phyloP scores from a whole-genome alignment of 768 basidiomycete species.

The Pholiota microspora region DNA sequence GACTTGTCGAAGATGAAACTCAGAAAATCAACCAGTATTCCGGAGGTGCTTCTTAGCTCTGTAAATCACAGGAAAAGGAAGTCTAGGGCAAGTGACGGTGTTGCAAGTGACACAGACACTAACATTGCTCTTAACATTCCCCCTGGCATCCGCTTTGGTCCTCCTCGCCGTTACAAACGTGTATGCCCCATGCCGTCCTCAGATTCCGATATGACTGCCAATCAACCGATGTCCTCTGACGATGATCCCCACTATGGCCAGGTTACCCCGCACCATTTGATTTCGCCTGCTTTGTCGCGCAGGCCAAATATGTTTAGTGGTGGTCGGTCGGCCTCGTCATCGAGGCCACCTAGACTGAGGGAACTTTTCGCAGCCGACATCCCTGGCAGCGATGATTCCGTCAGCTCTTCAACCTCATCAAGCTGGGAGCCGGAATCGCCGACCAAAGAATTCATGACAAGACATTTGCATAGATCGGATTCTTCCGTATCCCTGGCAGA shows the following conservation, averaged over 20 bases:
- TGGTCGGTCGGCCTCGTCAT: not conserved
- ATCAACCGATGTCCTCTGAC: conserved; percentile 49
- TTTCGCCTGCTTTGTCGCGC: conserved; percentile 49
- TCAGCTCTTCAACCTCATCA: conserved; percentile 6
- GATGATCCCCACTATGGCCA: conserved; percentile 64
- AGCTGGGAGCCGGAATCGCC: conserved; percentile 24
- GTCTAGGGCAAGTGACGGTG: conserved; percentile 6
- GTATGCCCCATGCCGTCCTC: conserved; percentile 10
- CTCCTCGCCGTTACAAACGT: conserved; percentile 4
- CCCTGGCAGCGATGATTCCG: conserved; percentile 25
- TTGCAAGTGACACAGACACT: not conserved
- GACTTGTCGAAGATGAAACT: conserved; percentile 15
- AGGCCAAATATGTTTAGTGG: conserved; percentile 3
- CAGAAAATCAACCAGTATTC: conserved; percentile 14
- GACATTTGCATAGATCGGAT: conserved; percentile 17
- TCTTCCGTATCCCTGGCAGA: conserved; percentile 2
- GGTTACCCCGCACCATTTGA: conserved; percentile 67
- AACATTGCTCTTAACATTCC: not conserved
- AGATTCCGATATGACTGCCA: conserved; percentile 12
- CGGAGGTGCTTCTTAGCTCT: conserved; percentile 10
- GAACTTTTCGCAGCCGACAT: conserved; percentile 16
- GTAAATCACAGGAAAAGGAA: conserved; percentile 19
- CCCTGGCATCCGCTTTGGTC: conserved; percentile 12
- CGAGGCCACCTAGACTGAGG: conserved; percentile 3
- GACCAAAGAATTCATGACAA: conserved; percentile 21